Evolutionary conservation across 371 early-diverging fungal genomes (phyloP), one percentile per base, ranked within the genome.

Genomic region (Mortierella sp.): DNA sequence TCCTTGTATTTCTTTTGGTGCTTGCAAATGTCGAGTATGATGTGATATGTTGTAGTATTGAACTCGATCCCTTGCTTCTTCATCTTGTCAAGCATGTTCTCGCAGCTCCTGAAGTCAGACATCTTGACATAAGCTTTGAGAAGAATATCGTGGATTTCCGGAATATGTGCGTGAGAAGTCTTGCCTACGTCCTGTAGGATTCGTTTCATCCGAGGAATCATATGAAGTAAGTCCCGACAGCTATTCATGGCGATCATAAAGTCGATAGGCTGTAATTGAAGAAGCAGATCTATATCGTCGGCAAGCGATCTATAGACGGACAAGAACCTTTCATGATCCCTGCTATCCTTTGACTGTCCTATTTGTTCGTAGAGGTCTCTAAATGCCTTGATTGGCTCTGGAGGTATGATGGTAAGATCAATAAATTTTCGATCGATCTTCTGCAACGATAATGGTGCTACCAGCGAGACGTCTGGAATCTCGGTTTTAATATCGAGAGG

Each of bases 191-290:
- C 79, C 13, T 55, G 35, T 17, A 79, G 67, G 32, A 79, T 73
- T 28, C 29, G 59, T 2, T 66, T 70, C 79, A 79, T 79, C 64
- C 66, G 26, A 1, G 74, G 74, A 47, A 73, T 55, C 17, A 58
- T 56, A 34, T 60, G 62, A 55, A 53, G 63, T 10, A 73, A 59
- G 17, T 66, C 70, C 13, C 74, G 22, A 29, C 59, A 56, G 26
- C 58, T 55, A 58, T 79, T 70, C 60, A 79, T 40, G 12, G 68
- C 70, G 8, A 57, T 15, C 74, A 79, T 73, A 42, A 73, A 79
- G 15, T 79, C 79, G 42, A 54, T 54, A 0, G 79, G 79, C 26
- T 79, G 70, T 8, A 79, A 26, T 26, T 67, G 72, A n/a, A 60
- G 28, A 13, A 79, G 51, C 12, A 70, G 47, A 4, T 51, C 56